These are phyloP conservation scores for Penicillium sumatraense DNA, from an alignment of 2,329 filamentous ascomycete genomes.

Conservation along the genomic window DNA sequence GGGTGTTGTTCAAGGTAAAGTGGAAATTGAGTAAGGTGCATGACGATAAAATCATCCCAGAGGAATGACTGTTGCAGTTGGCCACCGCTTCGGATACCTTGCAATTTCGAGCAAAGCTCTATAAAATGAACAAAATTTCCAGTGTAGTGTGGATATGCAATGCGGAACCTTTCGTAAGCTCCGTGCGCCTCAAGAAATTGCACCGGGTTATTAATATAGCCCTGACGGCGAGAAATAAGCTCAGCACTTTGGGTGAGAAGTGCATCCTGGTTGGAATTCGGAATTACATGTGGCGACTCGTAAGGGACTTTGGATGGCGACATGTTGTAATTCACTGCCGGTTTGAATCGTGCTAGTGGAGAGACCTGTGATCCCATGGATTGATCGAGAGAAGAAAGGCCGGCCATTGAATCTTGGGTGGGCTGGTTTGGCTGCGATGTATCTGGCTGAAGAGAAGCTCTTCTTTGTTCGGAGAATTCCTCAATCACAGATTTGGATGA, in stretches of 20 bases:
- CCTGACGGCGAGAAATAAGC: conserved; percentile 26
- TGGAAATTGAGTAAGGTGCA: conserved; percentile 43
- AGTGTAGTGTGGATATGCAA: conserved; percentile 44
- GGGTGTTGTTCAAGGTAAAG: conserved; percentile 35
- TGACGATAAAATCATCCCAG: conserved; percentile 54
- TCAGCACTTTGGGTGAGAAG: conserved; percentile 10
- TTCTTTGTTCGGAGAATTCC: conserved; percentile 22
- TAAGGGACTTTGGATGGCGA: conserved; percentile 21
- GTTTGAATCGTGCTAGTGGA: conserved; percentile 19
- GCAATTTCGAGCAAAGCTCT: conserved; percentile 43
- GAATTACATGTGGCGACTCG: neutral
- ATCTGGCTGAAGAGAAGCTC: conserved; percentile 20
- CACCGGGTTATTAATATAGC: conserved; percentile 24
- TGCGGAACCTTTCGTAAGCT: conserved; percentile 44
- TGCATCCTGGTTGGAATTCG: neutral
- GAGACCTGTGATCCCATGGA: conserved; percentile 4
- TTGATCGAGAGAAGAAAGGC: neutral
- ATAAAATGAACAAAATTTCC: conserved; percentile 45
- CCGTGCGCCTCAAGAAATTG: conserved; percentile 28
- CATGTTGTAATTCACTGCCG: conserved; percentile 6
- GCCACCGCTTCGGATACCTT: conserved; percentile 34
- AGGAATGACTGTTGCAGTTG: conserved; percentile 41
- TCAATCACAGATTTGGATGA: conserved; percentile 16
- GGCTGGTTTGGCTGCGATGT: conserved; percentile 9
- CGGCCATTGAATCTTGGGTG: conserved; percentile 7